phyloP scores from a whole-genome alignment of 2,329 filamentous ascomycete species.

The Aspergillus bombycis region DNA sequence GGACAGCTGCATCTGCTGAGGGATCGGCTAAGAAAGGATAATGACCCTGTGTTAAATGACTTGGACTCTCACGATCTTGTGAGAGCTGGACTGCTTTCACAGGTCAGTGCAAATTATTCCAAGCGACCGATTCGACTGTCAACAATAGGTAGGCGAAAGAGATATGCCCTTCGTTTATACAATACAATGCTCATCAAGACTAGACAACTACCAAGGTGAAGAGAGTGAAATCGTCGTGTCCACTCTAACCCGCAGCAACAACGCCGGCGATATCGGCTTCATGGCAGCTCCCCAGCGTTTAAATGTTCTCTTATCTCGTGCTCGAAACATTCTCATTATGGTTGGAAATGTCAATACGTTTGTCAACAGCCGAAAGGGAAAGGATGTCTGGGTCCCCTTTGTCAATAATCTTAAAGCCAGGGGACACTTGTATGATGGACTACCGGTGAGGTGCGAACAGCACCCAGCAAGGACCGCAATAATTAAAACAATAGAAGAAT shows the following conservation, averaged over 20 bases:
- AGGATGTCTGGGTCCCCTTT: conserved; percentile 60
- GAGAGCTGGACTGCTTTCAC: conserved; percentile 48
- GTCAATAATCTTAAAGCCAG: conserved; percentile 59
- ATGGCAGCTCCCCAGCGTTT: conserved; percentile 67
- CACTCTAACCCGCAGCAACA: conserved; percentile 70
- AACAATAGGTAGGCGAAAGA: no score
- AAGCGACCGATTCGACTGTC: no score
- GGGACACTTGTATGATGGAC: conserved; percentile 59
- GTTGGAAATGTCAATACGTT: conserved; percentile 73
- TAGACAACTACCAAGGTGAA: conserved; percentile 79
- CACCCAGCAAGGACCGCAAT: no score
- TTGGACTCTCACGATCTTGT: conserved; percentile 67
- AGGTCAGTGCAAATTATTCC: no score
- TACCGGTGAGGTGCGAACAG: no score
- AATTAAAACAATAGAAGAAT: no score
- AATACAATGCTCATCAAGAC: conserved; percentile 50
- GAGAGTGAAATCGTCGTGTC: conserved; percentile 73
- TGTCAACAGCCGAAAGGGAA: conserved; percentile 60
- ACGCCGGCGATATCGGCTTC: conserved; percentile 68
- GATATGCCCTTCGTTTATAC: no score
- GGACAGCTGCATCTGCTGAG: conserved; percentile 66
- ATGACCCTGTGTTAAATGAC: conserved; percentile 70
- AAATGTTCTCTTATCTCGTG: conserved; percentile 71
- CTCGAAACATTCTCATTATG: conserved; percentile 67
- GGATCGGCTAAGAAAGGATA: conserved; percentile 53